Evolutionary conservation across 345 rosid species (phyloP), one percentile per base, ranked within the genome.

Genomic region (Corchorus olitorius): DNA sequence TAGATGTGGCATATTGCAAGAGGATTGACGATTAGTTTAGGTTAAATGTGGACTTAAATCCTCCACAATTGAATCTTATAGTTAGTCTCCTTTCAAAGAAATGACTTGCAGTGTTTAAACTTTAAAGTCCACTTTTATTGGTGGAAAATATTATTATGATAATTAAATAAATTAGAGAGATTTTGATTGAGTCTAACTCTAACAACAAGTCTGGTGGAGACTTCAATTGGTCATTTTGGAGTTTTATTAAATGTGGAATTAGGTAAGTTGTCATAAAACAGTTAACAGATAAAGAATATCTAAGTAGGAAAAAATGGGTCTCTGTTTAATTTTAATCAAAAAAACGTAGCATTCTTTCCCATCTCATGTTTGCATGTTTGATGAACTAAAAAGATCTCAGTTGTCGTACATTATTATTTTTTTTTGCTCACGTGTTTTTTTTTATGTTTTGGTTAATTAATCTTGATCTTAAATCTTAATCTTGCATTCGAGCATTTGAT

Each of bases 161-260:
- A 6, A 27, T 60, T 60, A 39, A 60, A 53, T 2, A 49, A 27
- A 27, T 27, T 27, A 27, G 6, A 39, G 22, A 61, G 22, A 60
- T 27, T 43, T 73, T 60, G 55, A 69, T 70, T 34, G 59, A 52
- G 34, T 65, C 75, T 60, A 22, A 20, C 63, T 16, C 45, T 39
- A 70, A 52, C 43, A 37, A 50, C 20, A 43, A n/a, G 22, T 72
- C 65, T 8, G 53, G 52, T 39, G 65, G 65, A 43, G 20, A 15
- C 49, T 58, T 72, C 7, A 14, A 41, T 19, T 1, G 11, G 45
- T 50, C 73, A 50, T 33, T 8, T 45, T 69, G 45, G 60, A 41
- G 6, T 67, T 46, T 67, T 19, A 6, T 46, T 20, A 12, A 11
- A 12, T 66, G 54, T 0, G 1, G 20, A 69, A 75, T 79, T 79